Conservation (phyloP, 2,329 filamentous ascomycete genomes). For the Pseudogymnoascus sp. region DNA sequence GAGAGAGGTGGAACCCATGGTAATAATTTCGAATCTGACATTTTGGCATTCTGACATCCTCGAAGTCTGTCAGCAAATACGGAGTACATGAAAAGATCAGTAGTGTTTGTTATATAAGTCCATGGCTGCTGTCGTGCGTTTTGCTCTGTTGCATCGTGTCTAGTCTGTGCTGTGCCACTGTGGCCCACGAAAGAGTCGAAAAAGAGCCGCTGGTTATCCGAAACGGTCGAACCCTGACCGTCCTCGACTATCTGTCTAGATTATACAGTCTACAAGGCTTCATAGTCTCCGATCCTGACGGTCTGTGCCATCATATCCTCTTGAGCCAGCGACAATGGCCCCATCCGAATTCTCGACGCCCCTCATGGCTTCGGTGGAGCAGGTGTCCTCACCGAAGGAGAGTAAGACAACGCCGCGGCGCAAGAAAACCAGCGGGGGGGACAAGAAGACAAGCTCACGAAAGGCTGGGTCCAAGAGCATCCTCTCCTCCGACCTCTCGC, state of each 20-base stretch:
- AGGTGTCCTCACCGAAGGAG: not conserved
- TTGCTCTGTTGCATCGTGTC: not conserved
- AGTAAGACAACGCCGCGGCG: not conserved
- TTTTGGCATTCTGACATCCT: not conserved
- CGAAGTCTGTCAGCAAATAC: not conserved
- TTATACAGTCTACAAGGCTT: not conserved
- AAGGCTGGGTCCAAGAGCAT: not conserved
- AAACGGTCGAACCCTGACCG: not conserved
- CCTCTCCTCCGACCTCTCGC: not conserved
- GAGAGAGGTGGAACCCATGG: not conserved
- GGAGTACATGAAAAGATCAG: not conserved
- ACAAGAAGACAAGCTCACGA: slow-evolving; percentile 3
- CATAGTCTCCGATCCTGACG: not conserved
- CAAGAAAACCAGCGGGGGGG: not conserved
- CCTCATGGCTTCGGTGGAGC: not conserved
- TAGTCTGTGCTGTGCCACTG: not conserved
- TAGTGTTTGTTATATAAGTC: not conserved
- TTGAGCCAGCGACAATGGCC: not conserved
- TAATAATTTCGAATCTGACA: not conserved
- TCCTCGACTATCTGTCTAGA: not conserved
- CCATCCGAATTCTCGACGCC: not conserved
- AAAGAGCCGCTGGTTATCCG: not conserved
- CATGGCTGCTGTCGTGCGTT: not conserved
- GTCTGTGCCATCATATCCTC: not conserved
- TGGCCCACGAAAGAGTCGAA: not conserved